These are phyloP conservation scores for Boletus smithii DNA, from an alignment of 1,284 basidiomycete species.

Conservation along the genomic window DNA sequence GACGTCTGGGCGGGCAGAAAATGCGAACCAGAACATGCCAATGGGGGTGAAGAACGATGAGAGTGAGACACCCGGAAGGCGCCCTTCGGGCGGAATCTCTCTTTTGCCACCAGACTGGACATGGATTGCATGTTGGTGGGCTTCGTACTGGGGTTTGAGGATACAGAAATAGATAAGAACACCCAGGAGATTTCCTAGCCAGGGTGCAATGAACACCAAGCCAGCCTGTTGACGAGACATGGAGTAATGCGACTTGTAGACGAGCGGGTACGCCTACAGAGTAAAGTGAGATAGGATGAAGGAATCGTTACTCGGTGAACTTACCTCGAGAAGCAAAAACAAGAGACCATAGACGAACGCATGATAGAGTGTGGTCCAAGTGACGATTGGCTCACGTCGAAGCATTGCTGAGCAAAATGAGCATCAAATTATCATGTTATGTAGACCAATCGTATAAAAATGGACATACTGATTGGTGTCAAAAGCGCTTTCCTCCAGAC, in stretches of 20 bases:
- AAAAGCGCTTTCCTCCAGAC: slow-evolving; percentile 20
- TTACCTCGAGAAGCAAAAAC: slow-evolving; percentile 28
- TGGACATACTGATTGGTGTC: slow-evolving; percentile 23
- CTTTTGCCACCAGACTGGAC: slow-evolving; percentile 8
- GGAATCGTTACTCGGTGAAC: neutral
- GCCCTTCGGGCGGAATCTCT: slow-evolving; percentile 23
- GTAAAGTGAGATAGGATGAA: neutral
- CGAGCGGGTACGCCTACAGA: slow-evolving; percentile 24
- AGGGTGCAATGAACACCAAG: slow-evolving; percentile 26
- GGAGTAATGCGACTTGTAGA: slow-evolving; percentile 19
- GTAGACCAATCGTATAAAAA: neutral
- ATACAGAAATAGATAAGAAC: slow-evolving; percentile 24
- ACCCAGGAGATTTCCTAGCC: slow-evolving; percentile 24
- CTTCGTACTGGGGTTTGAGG: slow-evolving; percentile 23
- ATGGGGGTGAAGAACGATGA: slow-evolving; percentile 26
- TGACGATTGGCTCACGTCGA: slow-evolving; percentile 25
- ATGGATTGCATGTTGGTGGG: slow-evolving; percentile 7
- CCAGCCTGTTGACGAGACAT: slow-evolving; percentile 28
- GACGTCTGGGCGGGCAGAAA: slow-evolving; percentile 16
- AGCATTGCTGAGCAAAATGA: slow-evolving; percentile 22
- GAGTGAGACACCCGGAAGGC: slow-evolving; percentile 26
- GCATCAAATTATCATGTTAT: neutral
- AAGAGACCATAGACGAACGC: slow-evolving; percentile 29
- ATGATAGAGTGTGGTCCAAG: slow-evolving; percentile 30
- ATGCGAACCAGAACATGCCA: slow-evolving; percentile 29